Percentiles rank a stretch among this genome's conserved stretches.
Evolutionary conservation across 768 basidiomycete species (phyloP).

Genomic region (Hypholoma fasciculare): DNA sequence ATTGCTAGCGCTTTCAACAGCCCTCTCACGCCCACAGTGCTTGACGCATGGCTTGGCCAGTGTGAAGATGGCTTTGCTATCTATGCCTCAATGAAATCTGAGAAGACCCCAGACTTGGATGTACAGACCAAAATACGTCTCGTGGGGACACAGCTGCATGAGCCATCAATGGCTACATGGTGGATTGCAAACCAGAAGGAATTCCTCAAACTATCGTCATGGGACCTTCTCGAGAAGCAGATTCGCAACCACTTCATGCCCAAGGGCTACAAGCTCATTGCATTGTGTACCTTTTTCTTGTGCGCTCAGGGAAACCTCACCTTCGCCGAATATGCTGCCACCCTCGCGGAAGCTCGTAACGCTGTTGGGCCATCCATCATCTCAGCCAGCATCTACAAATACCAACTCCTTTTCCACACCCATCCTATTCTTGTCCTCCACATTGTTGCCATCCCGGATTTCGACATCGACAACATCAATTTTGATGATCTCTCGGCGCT

Average conservation of each 20-base stretch:
- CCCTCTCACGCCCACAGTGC: background rate
- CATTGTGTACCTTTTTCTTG: background rate
- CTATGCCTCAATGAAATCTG: background rate
- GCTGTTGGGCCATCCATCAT: background rate
- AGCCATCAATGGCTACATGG: too few species aligned
- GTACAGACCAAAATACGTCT: too few species aligned
- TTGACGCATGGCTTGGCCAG: constrained; percentile 6
- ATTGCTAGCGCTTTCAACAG: background rate
- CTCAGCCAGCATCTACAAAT: background rate
- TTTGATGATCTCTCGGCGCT: background rate
- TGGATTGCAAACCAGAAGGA: background rate
- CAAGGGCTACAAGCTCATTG: constrained; percentile 3
- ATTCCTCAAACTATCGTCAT: background rate
- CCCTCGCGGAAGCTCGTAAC: background rate
- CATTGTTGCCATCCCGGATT: constrained; percentile 1
- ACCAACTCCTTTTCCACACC: background rate
- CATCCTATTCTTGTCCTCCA: background rate
- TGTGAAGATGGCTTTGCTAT: constrained; percentile 5
- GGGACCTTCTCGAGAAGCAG: background rate
- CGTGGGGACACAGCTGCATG: too few species aligned
- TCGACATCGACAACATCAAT: background rate
- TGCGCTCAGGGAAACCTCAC: constrained; percentile 2
- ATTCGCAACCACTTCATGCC: constrained; percentile 1
- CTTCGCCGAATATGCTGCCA: background rate
- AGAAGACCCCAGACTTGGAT: background rate